Conservation (phyloP, 1,139 yeast species). For the Debaryomyces subglobosus region DNA sequence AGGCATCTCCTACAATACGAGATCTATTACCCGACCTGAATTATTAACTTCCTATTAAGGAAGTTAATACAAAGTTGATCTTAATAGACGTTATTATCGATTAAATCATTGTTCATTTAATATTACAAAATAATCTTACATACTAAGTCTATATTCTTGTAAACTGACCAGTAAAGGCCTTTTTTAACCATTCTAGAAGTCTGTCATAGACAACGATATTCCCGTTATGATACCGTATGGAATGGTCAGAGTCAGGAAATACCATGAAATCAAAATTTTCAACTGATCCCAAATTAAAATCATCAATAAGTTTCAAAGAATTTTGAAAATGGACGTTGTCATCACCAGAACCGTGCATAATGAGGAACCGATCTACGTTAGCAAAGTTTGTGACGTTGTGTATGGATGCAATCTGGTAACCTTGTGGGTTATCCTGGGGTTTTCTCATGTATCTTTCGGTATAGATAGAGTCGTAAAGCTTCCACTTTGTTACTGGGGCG, state of each 20-base stretch:
- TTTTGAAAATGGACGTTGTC: constrained; percentile 83
- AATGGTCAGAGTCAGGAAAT: constrained; percentile 80
- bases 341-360: constrained; percentile 83
- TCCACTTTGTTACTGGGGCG: constrained; percentile 84
- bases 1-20: constrained; percentile 1
- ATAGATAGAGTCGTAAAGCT: constrained; percentile 71
- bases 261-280: constrained; percentile 76
- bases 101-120: not conserved
- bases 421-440: constrained; percentile 62
- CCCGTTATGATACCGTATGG: constrained; percentile 72
- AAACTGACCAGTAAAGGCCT: constrained; percentile 51
- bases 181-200: constrained; percentile 58
- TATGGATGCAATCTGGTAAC: constrained; percentile 59
- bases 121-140: not conserved
- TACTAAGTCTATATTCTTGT: not conserved
- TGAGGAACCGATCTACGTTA: constrained; percentile 58
- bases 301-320: constrained; percentile 64
- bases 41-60: constrained; percentile 14
- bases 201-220: constrained; percentile 66
- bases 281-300: constrained; percentile 56
- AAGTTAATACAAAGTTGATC: not conserved
- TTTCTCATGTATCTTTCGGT: constrained; percentile 79
- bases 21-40: constrained; percentile 3
- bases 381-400: constrained; percentile 49
- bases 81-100: not conserved